Base-by-base conservation (phyloP, 176 grass and related monocot genomes). In the Aegilops speltoides region DNA sequence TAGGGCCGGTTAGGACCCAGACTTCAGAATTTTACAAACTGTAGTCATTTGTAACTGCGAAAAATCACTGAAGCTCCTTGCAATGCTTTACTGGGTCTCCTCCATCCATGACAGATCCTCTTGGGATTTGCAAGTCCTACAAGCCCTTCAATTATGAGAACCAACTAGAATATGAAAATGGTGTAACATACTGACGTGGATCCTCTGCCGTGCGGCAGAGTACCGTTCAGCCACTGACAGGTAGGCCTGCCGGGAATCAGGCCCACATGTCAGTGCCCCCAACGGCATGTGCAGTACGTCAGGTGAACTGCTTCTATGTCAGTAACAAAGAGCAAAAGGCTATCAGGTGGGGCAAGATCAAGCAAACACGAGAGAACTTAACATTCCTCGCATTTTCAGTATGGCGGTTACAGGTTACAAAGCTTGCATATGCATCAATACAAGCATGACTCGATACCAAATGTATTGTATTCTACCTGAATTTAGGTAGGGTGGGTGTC, bases 401-500 rank as follows among this genome's bases (percentile, higher is more conserved):
- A 77, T 31, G 56, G 5, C 70, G 76, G 50, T 84, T 60, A 70
- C 17, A 80, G 62, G 56, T 59, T 59, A 59, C 19, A 59, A 59
- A 33, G 29, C 60, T 87, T 87, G 26, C 24, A 77, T 19, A 57
- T 6, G 66, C 48, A 74, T 41, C 54, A 23, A 65, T 26, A 29
- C 38, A 66, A 80, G 61, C 28, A 88, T 80, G 57, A 54, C 43
- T 64, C 17, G 43, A 3, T 75, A 36, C 75, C 64, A 82, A 84
- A 70, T 85, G 83, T 77, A 64, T 13, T 64, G 29, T 40, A 85
- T 66, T 63, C 85, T 81, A 80, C n/a, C 50, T 68, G 50, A 43
- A 76, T 81, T 77, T 69, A 78, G 54, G 77, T 40, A 85, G 69
- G 82, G 69, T 81, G 77, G 59, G 74, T 91, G n/a, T 70, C 76